Conservation (phyloP, 139 green algal genomes). For the Yamagishiella unicocca region DNA sequence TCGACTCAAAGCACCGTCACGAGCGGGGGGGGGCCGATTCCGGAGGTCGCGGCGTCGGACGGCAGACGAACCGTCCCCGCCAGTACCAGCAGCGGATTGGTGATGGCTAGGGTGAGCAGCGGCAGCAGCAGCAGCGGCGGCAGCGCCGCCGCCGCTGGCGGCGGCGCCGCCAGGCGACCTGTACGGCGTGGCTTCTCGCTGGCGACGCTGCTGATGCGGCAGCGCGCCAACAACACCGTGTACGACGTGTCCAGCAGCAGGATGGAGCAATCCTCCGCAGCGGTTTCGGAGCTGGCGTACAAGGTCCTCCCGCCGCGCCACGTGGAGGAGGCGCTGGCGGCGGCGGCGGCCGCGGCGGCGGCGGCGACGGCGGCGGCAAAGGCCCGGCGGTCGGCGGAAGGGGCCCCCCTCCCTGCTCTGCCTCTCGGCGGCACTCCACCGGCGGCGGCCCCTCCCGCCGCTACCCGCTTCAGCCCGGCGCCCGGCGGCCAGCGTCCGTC, state of each 20-base stretch:
- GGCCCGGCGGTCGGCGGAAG: background rate
- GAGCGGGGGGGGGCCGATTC: too few species aligned
- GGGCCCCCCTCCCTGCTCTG: background rate
- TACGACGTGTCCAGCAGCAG: constrained; percentile 17
- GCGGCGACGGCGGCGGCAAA: background rate
- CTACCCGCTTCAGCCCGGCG: background rate
- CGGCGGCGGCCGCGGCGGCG: background rate
- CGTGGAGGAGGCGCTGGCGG: constrained; percentile 40
- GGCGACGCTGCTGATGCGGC: background rate
- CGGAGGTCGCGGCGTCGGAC: too few species aligned
- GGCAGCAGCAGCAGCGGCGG: background rate
- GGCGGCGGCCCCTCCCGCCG: too few species aligned
- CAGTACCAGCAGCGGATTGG: background rate
- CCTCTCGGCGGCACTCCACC: background rate
- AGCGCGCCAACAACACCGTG: background rate
- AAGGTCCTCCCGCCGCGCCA: constrained; percentile 29
- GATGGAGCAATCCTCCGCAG: constrained; percentile 13
- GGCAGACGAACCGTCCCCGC: background rate
- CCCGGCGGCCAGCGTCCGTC: background rate
- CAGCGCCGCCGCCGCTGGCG: background rate
- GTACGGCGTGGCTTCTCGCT: background rate
- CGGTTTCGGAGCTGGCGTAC: constrained; percentile 16
- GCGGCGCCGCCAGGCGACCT: too few species aligned
- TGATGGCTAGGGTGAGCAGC: background rate
- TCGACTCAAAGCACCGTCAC: too few species aligned